Conservation (phyloP, 345 rosid species). For the Salix brachista region DNA sequence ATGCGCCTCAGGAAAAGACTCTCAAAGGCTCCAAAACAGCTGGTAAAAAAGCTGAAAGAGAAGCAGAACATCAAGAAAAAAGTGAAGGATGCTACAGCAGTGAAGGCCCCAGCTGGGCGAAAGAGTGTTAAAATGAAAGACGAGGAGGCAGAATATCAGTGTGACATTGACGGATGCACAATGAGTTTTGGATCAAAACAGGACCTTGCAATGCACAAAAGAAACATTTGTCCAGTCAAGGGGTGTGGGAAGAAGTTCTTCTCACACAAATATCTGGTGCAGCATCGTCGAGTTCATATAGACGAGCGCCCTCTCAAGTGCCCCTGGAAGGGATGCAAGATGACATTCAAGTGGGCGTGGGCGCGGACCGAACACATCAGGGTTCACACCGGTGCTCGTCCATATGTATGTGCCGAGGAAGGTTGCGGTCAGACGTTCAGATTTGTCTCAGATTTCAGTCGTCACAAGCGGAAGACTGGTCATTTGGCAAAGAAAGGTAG, state of each 20-base stretch:
- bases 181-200: constrained; percentile 75
- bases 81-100: constrained; percentile 28
- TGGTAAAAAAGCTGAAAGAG: constrained; percentile 35
- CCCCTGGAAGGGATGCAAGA: constrained; percentile 98
- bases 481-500: constrained; percentile 59
- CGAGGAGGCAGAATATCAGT: constrained; percentile 58
- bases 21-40: constrained; percentile 37
- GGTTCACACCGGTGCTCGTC: constrained; percentile 98
- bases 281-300: constrained; percentile 78
- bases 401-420: constrained; percentile 70
- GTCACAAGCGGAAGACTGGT: constrained; percentile 94
- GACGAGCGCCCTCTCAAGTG: constrained; percentile 98
- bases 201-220: constrained; percentile 67
- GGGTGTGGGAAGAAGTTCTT: constrained; percentile 92
- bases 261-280: constrained; percentile 95
- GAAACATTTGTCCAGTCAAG: constrained; percentile 80
- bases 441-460: constrained; percentile 91
- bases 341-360: constrained; percentile 99
- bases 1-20: constrained; percentile 68
- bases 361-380: constrained; percentile 90
- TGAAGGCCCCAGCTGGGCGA: constrained; percentile 24
- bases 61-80: constrained; percentile 51
- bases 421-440: constrained; percentile 93
- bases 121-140: constrained; percentile 37
- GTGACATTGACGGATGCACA: constrained; percentile 88